Percentiles rank a stretch among this genome's conserved stretches.
phyloP scores from a whole-genome alignment of 83 land plant genomes.

The Picea abies region DNA sequence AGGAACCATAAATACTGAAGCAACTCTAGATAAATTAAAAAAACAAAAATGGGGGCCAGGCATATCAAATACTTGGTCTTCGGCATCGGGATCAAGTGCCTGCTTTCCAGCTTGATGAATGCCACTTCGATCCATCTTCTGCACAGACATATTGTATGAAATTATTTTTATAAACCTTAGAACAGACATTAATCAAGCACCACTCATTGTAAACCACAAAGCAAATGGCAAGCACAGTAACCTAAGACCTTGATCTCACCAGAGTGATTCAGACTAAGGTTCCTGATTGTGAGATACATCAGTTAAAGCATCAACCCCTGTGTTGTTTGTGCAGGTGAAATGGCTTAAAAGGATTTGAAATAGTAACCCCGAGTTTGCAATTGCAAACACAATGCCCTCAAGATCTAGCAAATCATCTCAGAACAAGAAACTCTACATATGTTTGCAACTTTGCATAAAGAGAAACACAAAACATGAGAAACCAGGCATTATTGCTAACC shows the following conservation, averaged over 20 bases:
- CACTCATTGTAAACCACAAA: background rate
- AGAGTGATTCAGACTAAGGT: background rate
- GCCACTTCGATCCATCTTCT: background rate
- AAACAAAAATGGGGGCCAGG: background rate
- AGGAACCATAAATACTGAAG: background rate
- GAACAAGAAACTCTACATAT: background rate
- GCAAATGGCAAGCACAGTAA: background rate
- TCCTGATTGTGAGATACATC: background rate
- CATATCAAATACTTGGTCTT: slow-evolving; percentile 1
- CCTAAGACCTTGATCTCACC: background rate
- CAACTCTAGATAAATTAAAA: background rate
- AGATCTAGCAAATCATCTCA: background rate
- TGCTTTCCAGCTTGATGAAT: background rate
- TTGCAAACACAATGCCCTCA: background rate
- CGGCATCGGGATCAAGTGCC: background rate
- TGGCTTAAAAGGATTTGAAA: background rate
- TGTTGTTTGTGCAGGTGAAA: background rate
- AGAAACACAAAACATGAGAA: background rate
- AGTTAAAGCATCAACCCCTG: background rate
- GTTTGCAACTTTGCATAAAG: background rate
- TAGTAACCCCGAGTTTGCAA: background rate
- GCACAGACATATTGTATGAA: background rate
- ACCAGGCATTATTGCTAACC: background rate
- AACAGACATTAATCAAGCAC: background rate
- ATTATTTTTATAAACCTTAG: background rate